These are phyloP conservation scores for Lepidium aucheri DNA, from an alignment of 345 rosid species.

Conservation along the genomic window DNA sequence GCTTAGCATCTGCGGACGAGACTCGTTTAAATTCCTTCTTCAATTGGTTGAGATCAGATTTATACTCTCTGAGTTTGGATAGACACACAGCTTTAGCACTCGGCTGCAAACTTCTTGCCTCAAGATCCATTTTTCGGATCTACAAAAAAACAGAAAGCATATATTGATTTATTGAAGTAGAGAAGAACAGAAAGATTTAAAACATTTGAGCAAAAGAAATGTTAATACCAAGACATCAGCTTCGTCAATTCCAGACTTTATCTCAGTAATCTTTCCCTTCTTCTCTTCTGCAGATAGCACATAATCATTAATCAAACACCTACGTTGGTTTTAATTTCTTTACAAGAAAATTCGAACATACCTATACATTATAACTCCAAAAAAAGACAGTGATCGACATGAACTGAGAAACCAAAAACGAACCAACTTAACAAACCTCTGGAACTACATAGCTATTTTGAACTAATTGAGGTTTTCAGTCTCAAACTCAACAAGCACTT, in stretches of 20 bases:
- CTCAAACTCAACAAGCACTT: background rate
- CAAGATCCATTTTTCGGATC: constrained; percentile 90
- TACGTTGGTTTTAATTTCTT: background rate
- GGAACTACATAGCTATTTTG: background rate
- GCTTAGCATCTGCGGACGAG: constrained; percentile 40
- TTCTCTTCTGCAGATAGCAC: constrained; percentile 46
- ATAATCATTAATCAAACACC: background rate
- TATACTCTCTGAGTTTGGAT: constrained; percentile 83
- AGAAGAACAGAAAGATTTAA: background rate
- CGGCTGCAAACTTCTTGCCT: constrained; percentile 82
- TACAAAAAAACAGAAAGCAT: background rate
- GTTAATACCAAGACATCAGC: constrained; percentile 68
- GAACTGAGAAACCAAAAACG: too few relatives aligned
- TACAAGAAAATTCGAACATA: background rate
- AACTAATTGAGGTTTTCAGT: background rate
- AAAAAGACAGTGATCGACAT: background rate
- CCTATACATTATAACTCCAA: background rate
- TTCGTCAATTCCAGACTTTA: constrained; percentile 70
- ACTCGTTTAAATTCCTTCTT: constrained; percentile 71
- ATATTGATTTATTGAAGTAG: background rate
- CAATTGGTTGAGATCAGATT: constrained; percentile 69
- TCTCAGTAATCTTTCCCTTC: constrained; percentile 44
- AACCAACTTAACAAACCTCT: background rate
- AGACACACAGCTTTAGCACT: constrained; percentile 69
- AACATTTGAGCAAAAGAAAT: background rate